Evolutionary conservation across 2,329 filamentous ascomycete genomes (phyloP), one percentile per base, ranked within the genome.

Genomic region (Penicillium sp.): DNA sequence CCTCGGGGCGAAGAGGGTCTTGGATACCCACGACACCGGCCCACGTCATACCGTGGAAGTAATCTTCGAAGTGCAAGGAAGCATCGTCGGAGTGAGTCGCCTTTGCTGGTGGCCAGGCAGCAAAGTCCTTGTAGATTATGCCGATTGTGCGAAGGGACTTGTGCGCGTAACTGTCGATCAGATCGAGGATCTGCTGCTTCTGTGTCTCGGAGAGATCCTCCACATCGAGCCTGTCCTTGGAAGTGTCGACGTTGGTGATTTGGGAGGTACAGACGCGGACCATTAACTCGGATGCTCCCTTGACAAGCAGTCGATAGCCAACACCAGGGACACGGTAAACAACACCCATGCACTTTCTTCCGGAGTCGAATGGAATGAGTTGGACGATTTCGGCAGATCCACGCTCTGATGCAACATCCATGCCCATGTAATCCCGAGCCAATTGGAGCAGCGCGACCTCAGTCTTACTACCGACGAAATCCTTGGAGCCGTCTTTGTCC

Each of bases 401-500:
- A 39, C 86, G 82, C 61, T 86, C 79, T 59, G 86, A 79, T 37
- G 75, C 75, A 13, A 89, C 77, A 2, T 82, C 80, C 80, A 89
- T 84, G 13, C 77, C 83, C 5, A 89, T 75, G 61, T 86, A 75
- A 42, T 84, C 80, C 41, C 78, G 79, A 12, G 84, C 86, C 60
- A 88, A 80, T 22, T 82, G 80, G n/a, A 90, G 77, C 49, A 89
- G 71, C 2, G 87, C 86, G 4, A 86, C 86, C 65, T 89, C 87
- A 0, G 87, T 89, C 75, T 89, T 89, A 61, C 85, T 88, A 38
- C 87, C 87, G 57, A 89, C 84, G 52, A 87, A 89, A 1, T 80
- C 81, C 56, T 76, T 76, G 43, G 77, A 70, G 12, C 86, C 84
- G 29, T 87, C 80, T n/a, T 82, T 79, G 16, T 88, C 83, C 37